Evolutionary conservation across 768 basidiomycete genomes (phyloP), one percentile per base, ranked within the genome.

Genomic region (Dioszegia hungarica): DNA sequence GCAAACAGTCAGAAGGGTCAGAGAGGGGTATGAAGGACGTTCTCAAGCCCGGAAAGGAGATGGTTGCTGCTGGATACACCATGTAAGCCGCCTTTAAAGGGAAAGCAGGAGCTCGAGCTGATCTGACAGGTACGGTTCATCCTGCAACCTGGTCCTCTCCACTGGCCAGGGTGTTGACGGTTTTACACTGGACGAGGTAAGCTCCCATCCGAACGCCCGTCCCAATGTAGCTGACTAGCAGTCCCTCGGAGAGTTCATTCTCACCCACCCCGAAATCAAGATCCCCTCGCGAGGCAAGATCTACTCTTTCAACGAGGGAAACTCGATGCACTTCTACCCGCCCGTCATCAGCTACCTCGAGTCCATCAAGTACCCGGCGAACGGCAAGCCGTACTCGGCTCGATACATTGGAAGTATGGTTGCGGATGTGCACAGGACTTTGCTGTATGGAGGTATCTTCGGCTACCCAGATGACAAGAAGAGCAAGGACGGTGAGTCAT

Each of bases 291-390:
- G 95, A 47, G 95, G 95, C 64, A 98, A 98, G 80, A 99, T 99
- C 73, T 99, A 99, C 80, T 97, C 93, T 2, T 94, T 98, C 82
- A 99, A 99, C 76, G 95, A 99, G 79, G 95, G 95, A 60, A 99
- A 99, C 80, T 84, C 91, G 29, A 81, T 90, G 82, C 93, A 93
- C 79, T 98, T 95, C 82, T 94, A 99, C 78, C 91, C 82, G 75
- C 93, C 94, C 1, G 74, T 83, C 41, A 76, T 82, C 46, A 85
- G 84, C 31, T 91, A 80, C 69, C 93, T 94, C 10, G 94, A 95
- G 73, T 90, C 87, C n/a, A 75, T 77, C 74, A 77, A 77, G 61
- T 75, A 60, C 73, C 76, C 76, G 22, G 51, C 57, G 25, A 67
- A 68, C 56, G 68, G 66, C 36, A 69, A 69, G 45, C 91, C 59